These are phyloP conservation scores for Cercospora zeae-maydis DNA, from an alignment of 2,329 filamentous ascomycete genomes.

Conservation along the genomic window DNA sequence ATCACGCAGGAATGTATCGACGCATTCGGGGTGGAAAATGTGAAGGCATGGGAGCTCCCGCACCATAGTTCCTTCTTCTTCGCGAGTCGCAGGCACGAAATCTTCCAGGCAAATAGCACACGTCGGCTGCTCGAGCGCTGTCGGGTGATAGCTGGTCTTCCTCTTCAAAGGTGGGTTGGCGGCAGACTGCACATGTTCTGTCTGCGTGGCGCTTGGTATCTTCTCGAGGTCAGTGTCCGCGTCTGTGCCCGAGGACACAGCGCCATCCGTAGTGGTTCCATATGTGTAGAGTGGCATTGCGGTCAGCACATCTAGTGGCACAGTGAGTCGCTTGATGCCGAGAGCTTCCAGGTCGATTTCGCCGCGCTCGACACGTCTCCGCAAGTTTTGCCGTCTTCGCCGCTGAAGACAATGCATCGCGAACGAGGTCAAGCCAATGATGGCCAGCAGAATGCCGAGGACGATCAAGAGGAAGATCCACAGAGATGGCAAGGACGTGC, in stretches of 20 bases:
- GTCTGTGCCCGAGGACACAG: conserved; percentile 7
- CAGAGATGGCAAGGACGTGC: conserved; percentile 58
- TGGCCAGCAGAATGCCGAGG: conserved; percentile 64
- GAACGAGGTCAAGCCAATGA: conserved; percentile 65
- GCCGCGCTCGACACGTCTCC: conserved; percentile 67
- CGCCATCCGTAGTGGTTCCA: conserved; percentile 20
- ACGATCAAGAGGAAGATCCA: conserved; percentile 76
- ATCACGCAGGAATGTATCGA: conserved; percentile 75
- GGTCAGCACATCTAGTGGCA: conserved; percentile 68
- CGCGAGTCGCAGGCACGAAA: conserved; percentile 51
- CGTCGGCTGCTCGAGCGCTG: conserved; percentile 65
- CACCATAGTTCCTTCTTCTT: conserved; percentile 54
- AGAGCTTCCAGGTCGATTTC: conserved; percentile 83
- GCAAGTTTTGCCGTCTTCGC: conserved; percentile 63
- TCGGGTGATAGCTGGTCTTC: conserved; percentile 24
- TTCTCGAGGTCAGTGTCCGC: conserved; percentile 13
- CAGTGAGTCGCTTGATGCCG: conserved; percentile 76
- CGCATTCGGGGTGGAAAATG: conserved; percentile 89
- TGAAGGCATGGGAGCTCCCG: conserved; percentile 86
- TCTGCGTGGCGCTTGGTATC: conserved; percentile 1
- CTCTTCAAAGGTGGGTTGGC: conserved; percentile 10
- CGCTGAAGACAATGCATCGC: conserved; percentile 76
- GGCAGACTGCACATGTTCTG: neutral
- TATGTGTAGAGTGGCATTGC: conserved; percentile 78
- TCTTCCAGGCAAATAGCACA: conserved; percentile 90